Evolutionary conservation across 2,329 filamentous ascomycete genomes (phyloP), one percentile per base, ranked within the genome.

Genomic region (Tolypocladium amazonense): DNA sequence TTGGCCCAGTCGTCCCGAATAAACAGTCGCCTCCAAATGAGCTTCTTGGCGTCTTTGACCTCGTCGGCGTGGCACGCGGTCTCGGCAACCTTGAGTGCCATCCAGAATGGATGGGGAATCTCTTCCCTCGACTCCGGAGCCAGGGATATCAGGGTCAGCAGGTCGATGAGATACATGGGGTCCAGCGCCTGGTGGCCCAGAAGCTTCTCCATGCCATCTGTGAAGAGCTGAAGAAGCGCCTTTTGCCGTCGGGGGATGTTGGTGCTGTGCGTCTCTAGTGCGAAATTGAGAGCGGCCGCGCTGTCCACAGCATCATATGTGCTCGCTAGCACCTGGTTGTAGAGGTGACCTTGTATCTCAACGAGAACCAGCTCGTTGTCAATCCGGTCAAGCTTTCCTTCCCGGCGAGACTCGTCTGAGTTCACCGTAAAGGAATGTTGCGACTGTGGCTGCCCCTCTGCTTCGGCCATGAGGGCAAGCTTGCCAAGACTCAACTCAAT

Each of bases 401-500:
- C 74, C 37, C 75, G 74, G 55, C 68, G 67, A 8, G 67, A 67
- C 35, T 72, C 69, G 62, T 75, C 72, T 2, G 67, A 58, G 62
- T 73, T 67, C 45, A 70, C 67, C 63, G 80, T 75, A 59, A 79
- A 71, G 58, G 71, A 68, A 59, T 74, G 68, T 56, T 56, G 56
- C 12, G 37, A 30, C 43, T 61, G 47, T 6, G 59, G 55, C 39
- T 65, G 67, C 60, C 67, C 69, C 58, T 76, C 72, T 9, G 76
- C 78, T 45, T 86, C 83, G 20, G 90, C 90, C 64, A 97, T 75
- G 58, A 86, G 80, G 20, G 87, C 84, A 55, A 99, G 80, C 73
- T 97, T 97, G 41, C 90, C 89, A 45, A 99, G 80, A 61, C 91
- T 96, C 33, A 97, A 78, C 73, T 97, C 89, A 39, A 96, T 89